Percentiles rank a stretch among this genome's conserved stretches.
Evolutionary conservation across 129 eudicot species (phyloP).

Genomic region (Escallonia rubra): DNA sequence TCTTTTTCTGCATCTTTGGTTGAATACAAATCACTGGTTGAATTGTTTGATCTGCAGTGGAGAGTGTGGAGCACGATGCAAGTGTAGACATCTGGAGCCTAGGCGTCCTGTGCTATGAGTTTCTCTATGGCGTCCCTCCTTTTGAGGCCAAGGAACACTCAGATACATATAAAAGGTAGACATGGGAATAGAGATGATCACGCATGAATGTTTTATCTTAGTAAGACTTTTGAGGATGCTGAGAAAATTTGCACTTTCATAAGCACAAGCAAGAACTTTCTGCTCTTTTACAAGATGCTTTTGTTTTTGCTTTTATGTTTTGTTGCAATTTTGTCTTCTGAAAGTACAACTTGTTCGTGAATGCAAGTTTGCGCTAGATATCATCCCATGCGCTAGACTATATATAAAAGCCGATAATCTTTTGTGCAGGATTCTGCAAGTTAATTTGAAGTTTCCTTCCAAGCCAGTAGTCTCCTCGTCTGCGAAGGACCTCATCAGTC

Average conservation of each 20-base stretch:
- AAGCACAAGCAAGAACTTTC: too few relatives aligned
- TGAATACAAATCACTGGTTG: background rate
- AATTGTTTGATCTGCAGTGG: constrained; percentile 39
- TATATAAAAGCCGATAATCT: too few relatives aligned
- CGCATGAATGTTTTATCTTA: too few relatives aligned
- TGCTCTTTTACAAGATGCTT: too few relatives aligned
- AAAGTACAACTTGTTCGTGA: too few relatives aligned
- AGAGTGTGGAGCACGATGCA: constrained; percentile 93
- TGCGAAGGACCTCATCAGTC: constrained; percentile 92
- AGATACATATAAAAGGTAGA: constrained; percentile 84
- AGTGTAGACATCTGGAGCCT: constrained; percentile 97
- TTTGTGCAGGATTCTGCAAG: constrained; percentile 57
- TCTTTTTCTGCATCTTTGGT: too few relatives aligned
- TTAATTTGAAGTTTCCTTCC: constrained; percentile 85
- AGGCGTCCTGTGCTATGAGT: constrained; percentile 84
- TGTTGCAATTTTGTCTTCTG: too few relatives aligned
- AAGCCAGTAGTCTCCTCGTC: constrained; percentile 75
- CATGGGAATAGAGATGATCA: too few relatives aligned
- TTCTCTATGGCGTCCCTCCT: constrained; percentile 90
- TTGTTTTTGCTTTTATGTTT: too few relatives aligned
- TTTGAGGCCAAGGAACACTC: constrained; percentile 96
- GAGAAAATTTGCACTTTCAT: too few relatives aligned
- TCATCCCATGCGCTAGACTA: background rate
- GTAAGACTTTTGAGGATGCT: too few relatives aligned
- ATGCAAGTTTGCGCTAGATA: too few relatives aligned